Evolutionary conservation across 768 basidiomycete species (phyloP), one percentile per base, ranked within the genome.

Genomic region (Suillus weaverae): DNA sequence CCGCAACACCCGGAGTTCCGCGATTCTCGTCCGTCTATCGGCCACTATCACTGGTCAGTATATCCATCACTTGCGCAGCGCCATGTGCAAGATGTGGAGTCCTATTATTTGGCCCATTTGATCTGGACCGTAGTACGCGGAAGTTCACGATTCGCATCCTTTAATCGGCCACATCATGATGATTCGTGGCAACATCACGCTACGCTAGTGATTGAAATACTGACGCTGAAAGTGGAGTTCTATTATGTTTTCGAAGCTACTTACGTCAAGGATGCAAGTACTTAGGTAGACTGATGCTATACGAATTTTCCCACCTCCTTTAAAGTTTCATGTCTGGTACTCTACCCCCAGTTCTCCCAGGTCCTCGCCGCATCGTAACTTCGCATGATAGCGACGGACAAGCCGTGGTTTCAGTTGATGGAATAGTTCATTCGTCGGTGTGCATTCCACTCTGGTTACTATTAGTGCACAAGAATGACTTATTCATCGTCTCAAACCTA

Each of bases 301-400:
- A 35, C 33, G 11, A 32, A 5, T 7, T 39, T 32, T 41, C 10
- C 10, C 30, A 33, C 53, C 33, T 35, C 33, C 50, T 51, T 18
- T 33, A 35, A 33, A 54, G 38, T 16, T 10, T 57, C 57, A 59
- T 59, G 57, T 30, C 57, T 30, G 10, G 10, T 39, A 36, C 48
- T 61, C 68, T 60, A 53, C 61, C 69, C 61, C 64, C 62, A 50
- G 61, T 70, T 41, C 78, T 80, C 26, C 80, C 80, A 32, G 73
- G 75, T 44, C 62, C 85, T 33, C 83, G 82, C 54, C 83, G 85
- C 41, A 78, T 87, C 63, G 83, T 89, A 16, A 85, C 85, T 51
- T 68, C 78, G 18, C 86, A 87, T 70, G 72, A 81, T 66, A 68
- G 67, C 8, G 69, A 77, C 41, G 86, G 85, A 7, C 69, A 74